phyloP scores from a whole-genome alignment of 1,284 basidiomycete species.

The Apiotrichum sp. region DNA sequence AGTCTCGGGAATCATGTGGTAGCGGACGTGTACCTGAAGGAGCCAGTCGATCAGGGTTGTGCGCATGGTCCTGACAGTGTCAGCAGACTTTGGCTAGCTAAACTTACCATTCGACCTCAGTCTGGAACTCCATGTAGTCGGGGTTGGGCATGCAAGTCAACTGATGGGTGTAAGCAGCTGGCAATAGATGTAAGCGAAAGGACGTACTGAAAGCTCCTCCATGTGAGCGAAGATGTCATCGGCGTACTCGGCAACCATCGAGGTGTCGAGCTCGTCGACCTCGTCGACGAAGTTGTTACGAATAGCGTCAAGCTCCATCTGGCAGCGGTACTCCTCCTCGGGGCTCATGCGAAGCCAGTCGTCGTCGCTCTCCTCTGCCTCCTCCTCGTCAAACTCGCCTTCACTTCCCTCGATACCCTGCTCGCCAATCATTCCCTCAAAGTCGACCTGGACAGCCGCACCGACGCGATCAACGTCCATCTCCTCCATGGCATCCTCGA shows the following conservation, averaged over 20 bases:
- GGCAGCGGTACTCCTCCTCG: constrained; percentile 34
- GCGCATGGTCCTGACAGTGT: constrained; percentile 50
- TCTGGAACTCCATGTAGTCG: constrained; percentile 90
- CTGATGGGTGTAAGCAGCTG: too few species aligned
- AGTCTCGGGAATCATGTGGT: constrained; percentile 63
- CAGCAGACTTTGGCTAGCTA: neutral
- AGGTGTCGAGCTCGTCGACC: constrained; percentile 79
- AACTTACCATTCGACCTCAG: constrained; percentile 80
- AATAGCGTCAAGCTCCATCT: constrained; percentile 40
- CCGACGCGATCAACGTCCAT: constrained; percentile 35
- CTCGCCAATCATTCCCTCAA: neutral
- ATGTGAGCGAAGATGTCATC: constrained; percentile 98
- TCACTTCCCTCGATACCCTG: neutral
- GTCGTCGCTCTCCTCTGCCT: constrained; percentile 53
- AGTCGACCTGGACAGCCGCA: constrained; percentile 10
- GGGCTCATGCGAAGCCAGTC: constrained; percentile 61
- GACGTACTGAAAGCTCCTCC: constrained; percentile 74
- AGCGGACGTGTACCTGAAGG: constrained; percentile 58
- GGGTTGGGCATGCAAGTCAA: constrained; percentile 83
- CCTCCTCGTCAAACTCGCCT: constrained; percentile 29
- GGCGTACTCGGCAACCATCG: constrained; percentile 97
- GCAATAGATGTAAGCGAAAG: too few species aligned
- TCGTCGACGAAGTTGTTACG: constrained; percentile 57
- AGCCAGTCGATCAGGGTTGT: constrained; percentile 56
- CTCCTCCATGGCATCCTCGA: constrained; percentile 20